Conservation (phyloP, 139 green algal genomes). For the Chlamydomonas incerta region DNA sequence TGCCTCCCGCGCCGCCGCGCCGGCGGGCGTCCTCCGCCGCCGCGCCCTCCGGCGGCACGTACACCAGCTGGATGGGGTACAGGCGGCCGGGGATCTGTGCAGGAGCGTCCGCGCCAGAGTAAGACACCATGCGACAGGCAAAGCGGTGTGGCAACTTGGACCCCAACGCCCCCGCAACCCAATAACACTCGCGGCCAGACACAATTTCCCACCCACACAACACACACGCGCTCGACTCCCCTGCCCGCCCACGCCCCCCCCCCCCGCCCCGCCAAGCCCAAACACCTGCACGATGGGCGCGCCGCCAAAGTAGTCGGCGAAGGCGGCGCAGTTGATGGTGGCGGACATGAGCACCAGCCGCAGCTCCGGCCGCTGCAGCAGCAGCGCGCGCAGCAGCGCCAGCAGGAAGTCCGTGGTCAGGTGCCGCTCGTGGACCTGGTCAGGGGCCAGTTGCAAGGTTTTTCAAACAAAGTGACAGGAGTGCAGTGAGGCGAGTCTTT, state of each 20-base stretch:
- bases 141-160: too few relatives aligned
- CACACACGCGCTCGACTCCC: background rate
- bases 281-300: conserved; percentile 47
- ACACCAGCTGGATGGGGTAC: conserved; percentile 62
- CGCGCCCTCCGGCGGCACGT: conserved; percentile 33
- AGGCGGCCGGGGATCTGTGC: conserved; percentile 59
- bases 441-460: too few relatives aligned
- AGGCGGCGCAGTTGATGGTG: conserved; percentile 77
- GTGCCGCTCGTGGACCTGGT: conserved; percentile 92
- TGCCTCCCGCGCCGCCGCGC: conserved; percentile 10
- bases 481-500: too few relatives aligned
- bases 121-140: too few relatives aligned
- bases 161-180: too few relatives aligned
- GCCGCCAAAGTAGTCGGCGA: conserved; percentile 60
- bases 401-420: conserved; percentile 90
- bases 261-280: background rate
- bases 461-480: too few relatives aligned
- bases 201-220: too few relatives aligned
- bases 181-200: background rate
- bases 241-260: background rate
- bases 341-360: conserved; percentile 90
- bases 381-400: conserved; percentile 81
- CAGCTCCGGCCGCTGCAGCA: conserved; percentile 75
- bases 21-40: background rate
- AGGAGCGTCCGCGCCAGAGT: too few relatives aligned